A percentile compares a stretch with the other conserved stretches of the same genome.
Evolutionary conservation across 805 yeast genomes (phyloP).

Genomic region (Kuraishia cidri): DNA sequence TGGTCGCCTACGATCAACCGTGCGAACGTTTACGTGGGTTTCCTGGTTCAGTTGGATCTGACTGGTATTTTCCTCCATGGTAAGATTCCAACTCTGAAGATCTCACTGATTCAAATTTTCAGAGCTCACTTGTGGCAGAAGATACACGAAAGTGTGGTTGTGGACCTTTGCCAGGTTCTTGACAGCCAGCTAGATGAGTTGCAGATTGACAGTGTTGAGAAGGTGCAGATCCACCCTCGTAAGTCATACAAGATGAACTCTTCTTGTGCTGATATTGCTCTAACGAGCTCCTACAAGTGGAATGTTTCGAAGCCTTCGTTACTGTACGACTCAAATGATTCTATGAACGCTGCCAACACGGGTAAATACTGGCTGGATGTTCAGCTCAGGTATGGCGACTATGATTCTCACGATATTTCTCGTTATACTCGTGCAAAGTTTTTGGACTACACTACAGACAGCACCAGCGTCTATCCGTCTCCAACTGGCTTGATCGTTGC

Average conservation of each 20-base stretch:
- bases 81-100: slow-evolving; percentile 93
- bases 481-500: slow-evolving; percentile 90
- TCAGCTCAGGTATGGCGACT: slow-evolving; percentile 93
- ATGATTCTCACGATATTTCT: slow-evolving; percentile 94
- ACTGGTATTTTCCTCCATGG: slow-evolving; percentile 98
- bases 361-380: slow-evolving; percentile 92
- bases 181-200: slow-evolving; percentile 81
- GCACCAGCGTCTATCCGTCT: slow-evolving; percentile 78
- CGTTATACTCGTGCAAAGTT: slow-evolving; percentile 90
- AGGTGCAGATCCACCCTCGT: slow-evolving; percentile 92
- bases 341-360: slow-evolving; percentile 43
- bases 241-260: slow-evolving; percentile 97
- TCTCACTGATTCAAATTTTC: slow-evolving; percentile 91
- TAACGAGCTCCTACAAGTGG: slow-evolving; percentile 76
- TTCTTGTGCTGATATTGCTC: slow-evolving; percentile 83
- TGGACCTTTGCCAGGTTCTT: slow-evolving; percentile 85
- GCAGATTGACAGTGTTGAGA: slow-evolving; percentile 78
- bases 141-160: slow-evolving; percentile 91
- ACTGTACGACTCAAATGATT: slow-evolving; percentile 62
- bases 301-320: slow-evolving; percentile 74
- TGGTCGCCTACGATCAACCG: slow-evolving; percentile 99
- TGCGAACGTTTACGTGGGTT: slow-evolving; percentile 97
- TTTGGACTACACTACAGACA: slow-evolving; percentile 87
- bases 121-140: slow-evolving; percentile 99
- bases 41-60: slow-evolving; percentile 88